Conservation (phyloP, 108 stramenopile species). For the Cyclotella sp. region DNA sequence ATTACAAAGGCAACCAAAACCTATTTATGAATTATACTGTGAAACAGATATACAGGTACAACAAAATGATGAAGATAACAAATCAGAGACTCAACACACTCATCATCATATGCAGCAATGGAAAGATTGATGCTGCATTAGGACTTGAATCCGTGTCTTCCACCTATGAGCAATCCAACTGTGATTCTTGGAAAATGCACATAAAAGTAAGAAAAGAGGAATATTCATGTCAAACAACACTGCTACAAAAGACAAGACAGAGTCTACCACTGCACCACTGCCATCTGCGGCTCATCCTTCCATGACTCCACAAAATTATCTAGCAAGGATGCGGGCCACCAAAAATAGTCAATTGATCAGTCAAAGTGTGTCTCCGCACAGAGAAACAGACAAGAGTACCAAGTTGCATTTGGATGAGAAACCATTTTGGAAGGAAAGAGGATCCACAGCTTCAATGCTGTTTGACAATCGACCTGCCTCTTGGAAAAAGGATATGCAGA, state of each 20-base stretch:
- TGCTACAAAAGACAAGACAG: constrained; percentile 20
- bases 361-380: neutral
- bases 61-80: constrained; percentile 6
- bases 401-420: constrained; percentile 33
- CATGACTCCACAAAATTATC: constrained; percentile 27
- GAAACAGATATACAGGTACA: too few relatives aligned
- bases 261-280: constrained; percentile 1
- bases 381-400: neutral
- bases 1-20: constrained; percentile 4
- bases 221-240: constrained; percentile 31
- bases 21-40: constrained; percentile 10
- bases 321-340: constrained; percentile 44
- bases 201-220: constrained; percentile 31
- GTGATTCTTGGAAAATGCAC: constrained; percentile 44
- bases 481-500: neutral
- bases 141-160: constrained; percentile 23
- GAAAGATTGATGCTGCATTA: constrained; percentile 49
- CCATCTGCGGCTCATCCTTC: neutral
- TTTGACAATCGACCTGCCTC: constrained; percentile 37
- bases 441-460: constrained; percentile 39
- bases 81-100: neutral
- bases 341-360: neutral
- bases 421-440: constrained; percentile 50
- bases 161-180: constrained; percentile 16
- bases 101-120: constrained; percentile 21